These are phyloP conservation scores for Corylus heterophylla DNA, from an alignment of 306 rosid species.

Conservation along the genomic window DNA sequence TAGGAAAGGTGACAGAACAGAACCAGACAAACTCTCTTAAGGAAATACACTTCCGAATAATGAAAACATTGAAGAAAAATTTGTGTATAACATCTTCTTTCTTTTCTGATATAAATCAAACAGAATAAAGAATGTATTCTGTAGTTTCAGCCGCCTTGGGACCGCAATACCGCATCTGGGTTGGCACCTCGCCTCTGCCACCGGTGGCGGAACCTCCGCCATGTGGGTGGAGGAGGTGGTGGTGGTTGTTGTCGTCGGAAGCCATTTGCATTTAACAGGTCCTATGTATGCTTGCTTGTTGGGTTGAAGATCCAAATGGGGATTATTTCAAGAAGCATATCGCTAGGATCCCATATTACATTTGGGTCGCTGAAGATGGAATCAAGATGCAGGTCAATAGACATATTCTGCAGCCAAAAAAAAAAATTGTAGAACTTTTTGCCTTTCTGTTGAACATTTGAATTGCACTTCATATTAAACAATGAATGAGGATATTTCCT, in stretches of 20 bases:
- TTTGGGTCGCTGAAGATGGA: constrained; percentile 83
- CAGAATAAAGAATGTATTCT: constrained; percentile 60
- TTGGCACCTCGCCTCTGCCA: constrained; percentile 1
- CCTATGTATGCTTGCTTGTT: constrained; percentile 73
- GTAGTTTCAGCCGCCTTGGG: constrained; percentile 23
- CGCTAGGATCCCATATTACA: constrained; percentile 63
- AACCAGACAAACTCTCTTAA: background rate
- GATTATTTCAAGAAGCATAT: constrained; percentile 69
- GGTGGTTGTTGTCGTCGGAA: constrained; percentile 22
- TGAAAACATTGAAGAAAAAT: background rate
- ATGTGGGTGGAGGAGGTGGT: background rate
- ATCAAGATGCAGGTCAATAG: constrained; percentile 62
- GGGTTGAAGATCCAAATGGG: constrained; percentile 77
- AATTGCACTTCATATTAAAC: background rate
- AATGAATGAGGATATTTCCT: background rate
- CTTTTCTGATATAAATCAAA: constrained; percentile 25
- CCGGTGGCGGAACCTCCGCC: constrained; percentile 5
- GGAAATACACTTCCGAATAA: background rate
- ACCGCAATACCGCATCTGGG: constrained; percentile 29
- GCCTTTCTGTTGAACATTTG: background rate
- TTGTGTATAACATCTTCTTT: background rate
- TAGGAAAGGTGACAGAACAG: background rate
- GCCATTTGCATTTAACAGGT: constrained; percentile 22
- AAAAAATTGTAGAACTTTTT: background rate
- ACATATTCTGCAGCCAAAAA: background rate